Evolutionary conservation across 768 basidiomycete species (phyloP).

Genomic region (Lenzites betulinus): DNA sequence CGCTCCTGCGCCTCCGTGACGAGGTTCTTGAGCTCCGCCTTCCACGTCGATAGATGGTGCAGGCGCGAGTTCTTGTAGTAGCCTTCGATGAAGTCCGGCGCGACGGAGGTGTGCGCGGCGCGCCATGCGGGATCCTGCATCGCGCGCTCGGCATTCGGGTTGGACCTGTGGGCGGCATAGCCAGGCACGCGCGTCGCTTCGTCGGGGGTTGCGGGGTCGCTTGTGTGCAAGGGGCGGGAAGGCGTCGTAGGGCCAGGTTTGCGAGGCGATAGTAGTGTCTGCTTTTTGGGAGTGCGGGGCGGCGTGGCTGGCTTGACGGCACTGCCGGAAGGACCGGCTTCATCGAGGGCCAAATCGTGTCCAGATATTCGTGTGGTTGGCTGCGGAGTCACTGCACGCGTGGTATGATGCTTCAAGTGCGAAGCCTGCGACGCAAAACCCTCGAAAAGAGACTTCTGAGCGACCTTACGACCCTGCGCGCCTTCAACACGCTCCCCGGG

Average conservation of each 20-base stretch:
- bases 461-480: slow-evolving; percentile 49
- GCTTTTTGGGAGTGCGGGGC: slow-evolving; percentile 22
- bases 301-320: slow-evolving; percentile 3
- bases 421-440: slow-evolving; percentile 22
- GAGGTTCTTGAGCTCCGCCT: slow-evolving; percentile 80
- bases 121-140: slow-evolving; percentile 89
- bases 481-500: slow-evolving; percentile 49
- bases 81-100: slow-evolving; percentile 83
- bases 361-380: neutral
- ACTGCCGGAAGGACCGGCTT: slow-evolving; percentile 4
- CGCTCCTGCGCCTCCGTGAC: slow-evolving; percentile 79
- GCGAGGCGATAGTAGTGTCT: slow-evolving; percentile 4
- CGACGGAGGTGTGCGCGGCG: slow-evolving; percentile 81
- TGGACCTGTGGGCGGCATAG: slow-evolving; percentile 72
- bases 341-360: neutral
- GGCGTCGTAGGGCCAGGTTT: slow-evolving; percentile 14
- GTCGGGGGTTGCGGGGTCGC: slow-evolving; percentile 45
- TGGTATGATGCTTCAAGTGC: neutral
- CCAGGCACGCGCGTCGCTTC: slow-evolving; percentile 52
- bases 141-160: slow-evolving; percentile 70
- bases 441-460: slow-evolving; percentile 39
- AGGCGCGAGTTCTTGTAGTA: slow-evolving; percentile 76
- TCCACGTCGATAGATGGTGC: slow-evolving; percentile 93
- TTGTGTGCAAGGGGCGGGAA: slow-evolving; percentile 36
- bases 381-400: neutral